Evolutionary conservation across 106 monocot species (phyloP), one percentile per base, ranked within the genome.

Genomic region (Dendrobium chrysotoxum): DNA sequence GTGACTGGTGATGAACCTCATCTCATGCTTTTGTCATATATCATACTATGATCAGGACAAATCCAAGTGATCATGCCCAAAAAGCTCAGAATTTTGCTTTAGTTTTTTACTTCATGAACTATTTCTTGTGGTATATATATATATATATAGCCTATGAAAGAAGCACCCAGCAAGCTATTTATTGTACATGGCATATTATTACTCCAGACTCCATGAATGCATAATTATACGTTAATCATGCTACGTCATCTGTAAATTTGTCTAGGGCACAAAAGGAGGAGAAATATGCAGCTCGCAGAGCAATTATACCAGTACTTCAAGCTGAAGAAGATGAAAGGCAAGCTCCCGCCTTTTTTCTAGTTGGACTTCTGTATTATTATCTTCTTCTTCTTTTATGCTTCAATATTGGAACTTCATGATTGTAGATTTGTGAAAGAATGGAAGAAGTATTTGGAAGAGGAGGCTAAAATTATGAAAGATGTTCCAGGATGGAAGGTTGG

Each of bases 321-420:
- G 94, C 96, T 41, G 96, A 96, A 86, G 97, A 98, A 80, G 97
- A 98, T 80, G 94, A 98, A 89, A 94, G 97, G 97, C 70, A 26
- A 78, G 40, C 23, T 74, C 50, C 64, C 4, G 0, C 5, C 9
- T 13, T 17, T 30, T n/a, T 46, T 67, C 1, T 17, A 44, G 13
- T 21, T 70, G 25, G 5, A 70, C 25, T 70, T 31, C n/a, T n/a
- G 12, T 30, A 35, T 70, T 35, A 0, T 70, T 15, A 12, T 70
- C 1, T 31, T 35, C 9, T 58, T 55, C 21, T 57, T 53, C 12
- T 46, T 46, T 46, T 10, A 10, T 46, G 7, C 7, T 46, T 46
- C 46, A 46, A 10, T 46, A 46, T 46, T 46, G 46, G 46, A 46
- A 46, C 46, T 50, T 50, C 15, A 3, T 50, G 50, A 13, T 2